Base-by-base conservation (phyloP, 2,329 filamentous ascomycete species). In the Diplocarpon rosae region DNA sequence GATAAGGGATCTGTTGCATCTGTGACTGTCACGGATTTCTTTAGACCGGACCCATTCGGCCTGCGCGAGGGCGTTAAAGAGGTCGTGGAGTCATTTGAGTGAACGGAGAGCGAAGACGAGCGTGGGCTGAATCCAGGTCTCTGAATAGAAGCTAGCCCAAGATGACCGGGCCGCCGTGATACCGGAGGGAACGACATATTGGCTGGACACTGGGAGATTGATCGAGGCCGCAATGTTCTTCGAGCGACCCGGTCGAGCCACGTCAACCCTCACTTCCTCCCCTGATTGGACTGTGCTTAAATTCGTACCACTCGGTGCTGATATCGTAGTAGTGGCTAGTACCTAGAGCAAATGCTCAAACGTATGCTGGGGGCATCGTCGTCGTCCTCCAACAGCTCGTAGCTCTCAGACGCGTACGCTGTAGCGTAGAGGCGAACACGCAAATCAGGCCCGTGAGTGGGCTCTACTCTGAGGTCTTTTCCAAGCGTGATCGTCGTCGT, bases 31-130 rank as follows among this genome's bases (percentile, higher is more conserved):
- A 68, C 60, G 57, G 78, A 62, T 55, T 83, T 79, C 63, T 78
- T 82, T 52, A 86, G 66, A 28, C 70, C 70, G 7, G 79, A 80
- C 42, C 83, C 83, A 52, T 87, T 85, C 43, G 75, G 68, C 47
- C 75, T 70, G 49, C 78, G 75, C 27, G 76, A 70, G 3, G 74
- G 72, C n/a, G 75, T 69, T 16, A 86, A 70, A 33, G 86, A 94
- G 0, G 78, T 71, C 3, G 77, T 81, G 2, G 90, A 95, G 43
- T 86, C 83, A 63, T 77, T 85, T 5, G 85, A 78, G 10, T 76
- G 70, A n/a, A 90, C 69, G 1, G 87, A 92, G 6, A 90, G 68
- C 1, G 85, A 85, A 0, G 90, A 95, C 5, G 78, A 80, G 50
- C 85, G 75, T 16, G 85, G 79, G 38, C 73, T 78, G 33, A 83